These are phyloP conservation scores for Tuber brumale DNA, from an alignment of 495 filamentous ascomycete genomes.

Conservation along the genomic window DNA sequence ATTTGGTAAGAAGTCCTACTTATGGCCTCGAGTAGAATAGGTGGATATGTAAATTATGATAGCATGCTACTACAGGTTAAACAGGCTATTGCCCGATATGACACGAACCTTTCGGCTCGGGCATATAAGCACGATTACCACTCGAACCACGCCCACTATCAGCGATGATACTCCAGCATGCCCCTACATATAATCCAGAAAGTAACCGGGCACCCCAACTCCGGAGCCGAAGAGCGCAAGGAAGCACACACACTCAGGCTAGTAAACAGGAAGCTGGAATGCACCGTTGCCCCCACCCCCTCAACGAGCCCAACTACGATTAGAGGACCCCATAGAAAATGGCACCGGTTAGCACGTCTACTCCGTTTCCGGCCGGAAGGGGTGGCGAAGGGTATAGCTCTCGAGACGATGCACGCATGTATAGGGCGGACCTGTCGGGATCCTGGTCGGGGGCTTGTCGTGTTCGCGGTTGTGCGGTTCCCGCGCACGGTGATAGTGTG, in stretches of 20 bases:
- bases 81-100: not conserved
- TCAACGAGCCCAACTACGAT: not conserved
- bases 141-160: not conserved
- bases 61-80: not conserved
- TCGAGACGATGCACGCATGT: no score
- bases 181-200: not conserved
- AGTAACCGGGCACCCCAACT: not conserved
- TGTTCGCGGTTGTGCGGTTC: no score
- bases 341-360: not conserved
- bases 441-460: no score
- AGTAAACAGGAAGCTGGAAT: not conserved
- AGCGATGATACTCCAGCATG: not conserved
- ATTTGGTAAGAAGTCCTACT: not conserved
- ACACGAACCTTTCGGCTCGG: not conserved
- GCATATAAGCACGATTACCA: not conserved
- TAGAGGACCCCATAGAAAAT: not conserved
- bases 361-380: no score
- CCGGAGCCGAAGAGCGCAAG: not conserved
- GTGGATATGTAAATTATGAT: not conserved
- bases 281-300: not conserved
- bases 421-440: no score
- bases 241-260: not conserved
- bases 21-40: not conserved
- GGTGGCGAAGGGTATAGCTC: no score
- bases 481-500: no score